Conservation (phyloP, 257 asterid species). For the Euphrasia confusa region DNA sequence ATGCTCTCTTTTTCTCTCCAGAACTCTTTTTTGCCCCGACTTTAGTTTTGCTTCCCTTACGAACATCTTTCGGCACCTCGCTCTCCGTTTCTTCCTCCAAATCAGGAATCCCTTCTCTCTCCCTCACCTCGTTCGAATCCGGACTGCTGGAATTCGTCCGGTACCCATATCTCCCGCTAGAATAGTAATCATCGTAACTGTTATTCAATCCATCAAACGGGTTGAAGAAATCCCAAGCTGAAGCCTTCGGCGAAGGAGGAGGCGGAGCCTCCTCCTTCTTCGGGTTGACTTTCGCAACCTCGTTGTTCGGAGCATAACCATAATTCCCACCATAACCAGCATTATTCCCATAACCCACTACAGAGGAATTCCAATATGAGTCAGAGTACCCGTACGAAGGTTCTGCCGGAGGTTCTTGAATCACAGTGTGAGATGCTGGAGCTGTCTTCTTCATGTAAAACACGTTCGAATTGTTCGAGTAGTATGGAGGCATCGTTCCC, state of each 20-base stretch:
- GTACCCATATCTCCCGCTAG: slow-evolving; percentile 37
- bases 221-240: slow-evolving; percentile 78
- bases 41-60: slow-evolving; percentile 33
- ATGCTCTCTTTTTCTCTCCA: slow-evolving; percentile 26
- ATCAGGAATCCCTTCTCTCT: slow-evolving; percentile 96
- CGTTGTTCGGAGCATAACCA: slow-evolving; percentile 37
- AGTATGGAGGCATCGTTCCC: slow-evolving; percentile 25
- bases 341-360: slow-evolving; percentile 24
- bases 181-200: slow-evolving; percentile 38
- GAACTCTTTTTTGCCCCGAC: slow-evolving; percentile 31
- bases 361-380: slow-evolving; percentile 40
- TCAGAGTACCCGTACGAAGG: slow-evolving; percentile 55
- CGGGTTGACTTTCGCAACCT: slow-evolving; percentile 33
- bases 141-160: slow-evolving; percentile 73
- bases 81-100: slow-evolving; percentile 92
- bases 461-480: slow-evolving; percentile 37
- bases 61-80: slow-evolving; percentile 46
- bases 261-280: slow-evolving; percentile 65
- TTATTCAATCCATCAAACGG: slow-evolving; percentile 57
- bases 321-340: slow-evolving; percentile 37
- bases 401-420: slow-evolving; percentile 58
- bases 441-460: slow-evolving; percentile 78
- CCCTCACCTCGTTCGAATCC: slow-evolving; percentile 84
- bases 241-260: slow-evolving; percentile 78
- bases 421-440: slow-evolving; percentile 58